Evolutionary conservation across 2,329 filamentous ascomycete genomes (phyloP).

Genomic region (Aspergillus sp.): DNA sequence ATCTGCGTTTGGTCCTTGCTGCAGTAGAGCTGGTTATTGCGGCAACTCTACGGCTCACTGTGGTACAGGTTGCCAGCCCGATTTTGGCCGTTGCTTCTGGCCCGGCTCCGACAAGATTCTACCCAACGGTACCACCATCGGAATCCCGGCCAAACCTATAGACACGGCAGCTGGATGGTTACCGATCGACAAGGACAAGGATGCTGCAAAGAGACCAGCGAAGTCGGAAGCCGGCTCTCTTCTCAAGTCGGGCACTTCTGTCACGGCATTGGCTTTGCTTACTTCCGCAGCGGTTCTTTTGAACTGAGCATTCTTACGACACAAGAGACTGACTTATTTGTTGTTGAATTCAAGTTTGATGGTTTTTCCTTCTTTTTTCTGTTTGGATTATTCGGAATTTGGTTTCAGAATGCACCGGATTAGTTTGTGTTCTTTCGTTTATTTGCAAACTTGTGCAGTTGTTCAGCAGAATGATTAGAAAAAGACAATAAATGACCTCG

Average conservation of each 20-base stretch:
- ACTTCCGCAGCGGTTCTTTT: slow-evolving; percentile 3
- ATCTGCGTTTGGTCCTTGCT: slow-evolving; percentile 29
- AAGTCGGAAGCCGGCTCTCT: slow-evolving; percentile 8
- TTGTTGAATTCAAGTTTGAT: neutral
- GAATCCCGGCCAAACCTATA: slow-evolving; percentile 14
- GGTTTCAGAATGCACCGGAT: neutral
- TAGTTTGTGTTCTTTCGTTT: neutral
- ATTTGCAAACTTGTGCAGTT: neutral
- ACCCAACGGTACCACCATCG: slow-evolving; percentile 12
- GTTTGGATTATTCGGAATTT: neutral
- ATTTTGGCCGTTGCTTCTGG: slow-evolving; percentile 22
- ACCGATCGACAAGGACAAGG: neutral
- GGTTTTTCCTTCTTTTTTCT: neutral
- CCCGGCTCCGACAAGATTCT: neutral
- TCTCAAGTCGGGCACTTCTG: neutral
- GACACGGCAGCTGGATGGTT: neutral
- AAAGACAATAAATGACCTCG: no score
- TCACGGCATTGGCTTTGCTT: slow-evolving; percentile 6
- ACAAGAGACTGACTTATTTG: neutral
- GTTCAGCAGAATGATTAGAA: no score
- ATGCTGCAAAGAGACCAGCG: neutral
- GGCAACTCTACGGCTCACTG: slow-evolving; percentile 27
- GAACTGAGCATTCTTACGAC: neutral
- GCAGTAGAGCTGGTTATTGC: slow-evolving; percentile 21
- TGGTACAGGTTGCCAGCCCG: slow-evolving; percentile 24